Percentiles rank a stretch among this genome's conserved stretches.
These are phyloP conservation scores for Fagopyrum tataricum DNA, from an alignment of 148 eudicot species.

Conservation along the genomic window DNA sequence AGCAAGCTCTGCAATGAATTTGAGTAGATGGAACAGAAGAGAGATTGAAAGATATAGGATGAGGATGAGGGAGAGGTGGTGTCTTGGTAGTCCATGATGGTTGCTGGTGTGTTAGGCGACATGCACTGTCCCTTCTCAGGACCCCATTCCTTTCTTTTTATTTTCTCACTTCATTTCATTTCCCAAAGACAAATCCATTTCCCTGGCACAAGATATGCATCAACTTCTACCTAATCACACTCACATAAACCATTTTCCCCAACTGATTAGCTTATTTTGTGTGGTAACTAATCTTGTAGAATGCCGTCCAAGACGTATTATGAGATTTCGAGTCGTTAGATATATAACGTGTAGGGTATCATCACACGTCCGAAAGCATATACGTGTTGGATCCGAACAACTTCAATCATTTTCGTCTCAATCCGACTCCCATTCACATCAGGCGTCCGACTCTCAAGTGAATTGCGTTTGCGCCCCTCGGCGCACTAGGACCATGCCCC, in stretches of 20 bases:
- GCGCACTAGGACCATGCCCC: too few species aligned
- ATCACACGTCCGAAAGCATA: too few species aligned
- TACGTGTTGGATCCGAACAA: too few species aligned
- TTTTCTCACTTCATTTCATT: conserved; percentile 13
- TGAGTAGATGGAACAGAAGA: not conserved
- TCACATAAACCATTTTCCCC: not conserved
- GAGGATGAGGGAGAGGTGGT: conserved; percentile 25
- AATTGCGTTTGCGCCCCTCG: too few species aligned
- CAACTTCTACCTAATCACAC: too few species aligned
- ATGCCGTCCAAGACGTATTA: too few species aligned
- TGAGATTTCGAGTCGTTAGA: too few species aligned
- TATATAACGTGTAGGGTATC: too few species aligned
- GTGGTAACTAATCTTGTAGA: too few species aligned
- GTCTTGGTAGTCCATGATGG: conserved; percentile 48
- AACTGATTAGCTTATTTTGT: not conserved
- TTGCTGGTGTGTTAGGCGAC: conserved; percentile 89
- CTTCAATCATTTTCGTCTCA: too few species aligned
- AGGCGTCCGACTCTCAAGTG: too few species aligned
- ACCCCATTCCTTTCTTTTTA: conserved; percentile 46
- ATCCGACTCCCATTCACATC: too few species aligned
- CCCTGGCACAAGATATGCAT: not conserved
- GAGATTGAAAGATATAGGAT: not conserved
- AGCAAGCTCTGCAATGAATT: conserved; percentile 7
- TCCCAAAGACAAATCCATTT: conserved; percentile 4
- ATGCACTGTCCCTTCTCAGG: conserved; percentile 58